phyloP scores from a whole-genome alignment of 2,329 filamentous ascomycete species.

The Penicillium capsulatum region DNA sequence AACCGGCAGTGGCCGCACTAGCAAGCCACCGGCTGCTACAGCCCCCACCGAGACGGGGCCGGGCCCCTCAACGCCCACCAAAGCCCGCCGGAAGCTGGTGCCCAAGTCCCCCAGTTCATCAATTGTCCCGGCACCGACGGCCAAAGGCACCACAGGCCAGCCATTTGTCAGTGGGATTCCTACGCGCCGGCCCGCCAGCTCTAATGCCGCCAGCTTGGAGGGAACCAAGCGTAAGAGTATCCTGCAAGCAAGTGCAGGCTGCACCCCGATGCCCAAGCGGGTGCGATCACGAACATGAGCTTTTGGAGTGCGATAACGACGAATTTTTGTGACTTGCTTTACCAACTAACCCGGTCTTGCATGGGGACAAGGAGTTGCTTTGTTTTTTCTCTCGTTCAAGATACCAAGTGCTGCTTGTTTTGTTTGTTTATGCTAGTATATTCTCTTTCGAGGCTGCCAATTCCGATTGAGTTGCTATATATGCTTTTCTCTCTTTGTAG shows the following conservation, averaged over 20 bases:
- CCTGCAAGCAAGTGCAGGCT: constrained; percentile 33
- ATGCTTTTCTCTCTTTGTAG: too few species aligned
- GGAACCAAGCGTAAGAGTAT: constrained; percentile 27
- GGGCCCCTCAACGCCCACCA: constrained; percentile 25
- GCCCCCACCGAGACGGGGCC: constrained; percentile 6
- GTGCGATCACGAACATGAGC: constrained; percentile 30
- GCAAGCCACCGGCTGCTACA: constrained; percentile 17
- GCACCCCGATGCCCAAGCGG: constrained; percentile 34
- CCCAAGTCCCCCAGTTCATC: constrained; percentile 31
- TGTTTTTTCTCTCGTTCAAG: constrained; percentile 6
- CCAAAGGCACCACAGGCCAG: constrained; percentile 15
- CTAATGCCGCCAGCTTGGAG: constrained; percentile 13
- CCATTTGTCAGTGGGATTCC: constrained; percentile 20
- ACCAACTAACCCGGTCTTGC: background rate
- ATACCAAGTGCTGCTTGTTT: constrained; percentile 11
- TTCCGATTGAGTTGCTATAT: too few species aligned
- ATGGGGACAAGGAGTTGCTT: background rate
- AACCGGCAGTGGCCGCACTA: constrained; percentile 17
- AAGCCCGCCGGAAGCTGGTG: constrained; percentile 33
- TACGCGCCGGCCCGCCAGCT: constrained; percentile 16
- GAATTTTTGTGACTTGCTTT: too few species aligned
- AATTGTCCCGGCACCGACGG: constrained; percentile 14
- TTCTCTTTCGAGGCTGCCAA: too few species aligned
- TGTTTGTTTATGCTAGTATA: background rate
- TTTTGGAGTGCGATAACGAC: too few species aligned